Percentiles rank a stretch among this genome's conserved stretches.
Conservation (phyloP, 331 rosid species). For the Acacia concinna region DNA sequence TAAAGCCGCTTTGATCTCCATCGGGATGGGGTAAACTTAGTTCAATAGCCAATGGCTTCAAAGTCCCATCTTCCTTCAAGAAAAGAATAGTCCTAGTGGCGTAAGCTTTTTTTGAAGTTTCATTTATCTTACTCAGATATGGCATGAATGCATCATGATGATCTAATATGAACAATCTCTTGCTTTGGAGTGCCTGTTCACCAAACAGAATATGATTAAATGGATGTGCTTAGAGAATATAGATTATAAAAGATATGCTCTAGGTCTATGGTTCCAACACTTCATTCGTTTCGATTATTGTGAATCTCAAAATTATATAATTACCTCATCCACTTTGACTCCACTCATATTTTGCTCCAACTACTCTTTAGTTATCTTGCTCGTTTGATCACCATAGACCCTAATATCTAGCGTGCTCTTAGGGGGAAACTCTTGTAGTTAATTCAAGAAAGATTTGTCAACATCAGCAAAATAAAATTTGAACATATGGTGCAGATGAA, state of each 20-base stretch:
- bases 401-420: slow-evolving; percentile 61
- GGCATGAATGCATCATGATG: slow-evolving; percentile 69
- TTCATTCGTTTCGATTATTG: not conserved
- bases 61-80: slow-evolving; percentile 56
- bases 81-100: slow-evolving; percentile 69
- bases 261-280: not conserved
- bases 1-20: slow-evolving; percentile 50
- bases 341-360: slow-evolving; percentile 47
- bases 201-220: not conserved
- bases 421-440: slow-evolving; percentile 69
- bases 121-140: slow-evolving; percentile 51
- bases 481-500: not conserved
- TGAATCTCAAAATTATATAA: not conserved
- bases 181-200: slow-evolving; percentile 54
- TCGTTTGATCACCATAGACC: slow-evolving; percentile 69
- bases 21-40: slow-evolving; percentile 64
- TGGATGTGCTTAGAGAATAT: not conserved
- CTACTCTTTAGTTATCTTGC: slow-evolving; percentile 54
- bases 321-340: slow-evolving; percentile 50
- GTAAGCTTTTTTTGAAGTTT: slow-evolving; percentile 55
- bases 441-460: not conserved
- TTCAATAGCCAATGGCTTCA: slow-evolving; percentile 75
- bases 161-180: slow-evolving; percentile 58
- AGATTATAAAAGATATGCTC: not conserved
- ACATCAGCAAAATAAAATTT: not conserved